Percentiles rank a stretch among this genome's conserved stretches.
Conservation (phyloP, 495 filamentous ascomycete species). For the Xylaria grammica region DNA sequence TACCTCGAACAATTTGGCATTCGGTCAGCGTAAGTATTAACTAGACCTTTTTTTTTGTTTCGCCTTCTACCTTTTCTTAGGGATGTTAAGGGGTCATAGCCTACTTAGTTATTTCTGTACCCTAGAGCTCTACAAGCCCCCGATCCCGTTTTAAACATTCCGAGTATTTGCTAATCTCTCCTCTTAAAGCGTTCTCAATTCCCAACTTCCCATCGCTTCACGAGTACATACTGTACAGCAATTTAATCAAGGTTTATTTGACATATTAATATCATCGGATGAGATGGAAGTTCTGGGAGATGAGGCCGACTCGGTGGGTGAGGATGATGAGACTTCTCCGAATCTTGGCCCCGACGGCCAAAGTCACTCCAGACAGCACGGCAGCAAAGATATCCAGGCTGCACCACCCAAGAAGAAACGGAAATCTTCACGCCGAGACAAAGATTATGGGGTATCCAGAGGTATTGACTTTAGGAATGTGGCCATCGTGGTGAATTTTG, state of each 20-base stretch:
- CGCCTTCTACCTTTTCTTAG: too few relatives aligned
- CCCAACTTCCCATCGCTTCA: conserved; percentile 90
- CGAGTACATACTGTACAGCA: conserved; percentile 94
- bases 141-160: background rate
- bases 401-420: conserved; percentile 60
- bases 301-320: conserved; percentile 50
- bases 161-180: conserved; percentile 6
- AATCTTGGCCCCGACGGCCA: conserved; percentile 3
- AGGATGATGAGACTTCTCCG: conserved; percentile 21
- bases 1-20: conserved; percentile 97
- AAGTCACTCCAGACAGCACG: conserved; percentile 27
- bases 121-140: background rate
- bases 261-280: conserved; percentile 95
- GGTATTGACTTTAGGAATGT: conserved; percentile 94
- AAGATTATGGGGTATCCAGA: conserved; percentile 90
- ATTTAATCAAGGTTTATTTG: conserved; percentile 95
- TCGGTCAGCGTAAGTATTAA: conserved; percentile 55
- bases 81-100: too few relatives aligned
- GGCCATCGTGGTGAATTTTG: conserved; percentile 94
- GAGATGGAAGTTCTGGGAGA: conserved; percentile 84
- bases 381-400: conserved; percentile 24
- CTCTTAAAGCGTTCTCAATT: conserved; percentile 80
- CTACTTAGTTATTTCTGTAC: background rate
- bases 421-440: conserved; percentile 66
- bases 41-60: background rate